Conservation (phyloP, 805 yeast genomes). For the Cyberlindnera americana region DNA sequence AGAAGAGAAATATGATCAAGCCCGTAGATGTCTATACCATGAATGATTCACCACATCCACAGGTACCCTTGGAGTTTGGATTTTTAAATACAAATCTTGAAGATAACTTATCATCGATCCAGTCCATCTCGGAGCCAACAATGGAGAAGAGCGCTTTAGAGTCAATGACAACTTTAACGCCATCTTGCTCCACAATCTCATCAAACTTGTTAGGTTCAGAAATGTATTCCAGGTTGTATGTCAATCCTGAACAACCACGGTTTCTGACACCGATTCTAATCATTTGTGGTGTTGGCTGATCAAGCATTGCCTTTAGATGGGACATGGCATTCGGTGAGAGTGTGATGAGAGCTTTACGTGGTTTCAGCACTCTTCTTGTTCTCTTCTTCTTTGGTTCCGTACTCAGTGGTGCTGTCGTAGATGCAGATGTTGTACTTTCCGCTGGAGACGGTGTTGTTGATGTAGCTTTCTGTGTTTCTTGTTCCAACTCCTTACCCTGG, state of each 20-base stretch:
- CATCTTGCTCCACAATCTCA: slow-evolving; percentile 90
- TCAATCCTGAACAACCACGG: slow-evolving; percentile 94
- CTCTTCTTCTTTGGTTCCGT: slow-evolving; percentile 31
- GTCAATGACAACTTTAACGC: slow-evolving; percentile 87
- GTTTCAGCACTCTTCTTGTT: slow-evolving; percentile 66
- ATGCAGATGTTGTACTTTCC: slow-evolving; percentile 11
- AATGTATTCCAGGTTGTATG: slow-evolving; percentile 89
- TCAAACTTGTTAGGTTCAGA: slow-evolving; percentile 91
- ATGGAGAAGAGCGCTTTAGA: slow-evolving; percentile 94
- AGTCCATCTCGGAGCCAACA: slow-evolving; percentile 97
- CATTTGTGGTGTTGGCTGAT: slow-evolving; percentile 83
- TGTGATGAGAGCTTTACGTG: slow-evolving; percentile 87
- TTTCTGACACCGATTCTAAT: slow-evolving; percentile 93
- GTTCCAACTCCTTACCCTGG: slow-evolving; percentile 7
- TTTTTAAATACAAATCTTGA: slow-evolving; percentile 89
- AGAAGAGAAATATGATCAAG: background rate
- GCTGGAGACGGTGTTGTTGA: background rate
- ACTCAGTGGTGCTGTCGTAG: slow-evolving; percentile 14
- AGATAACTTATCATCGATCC: slow-evolving; percentile 90
- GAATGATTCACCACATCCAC: slow-evolving; percentile 98
- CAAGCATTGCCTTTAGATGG: slow-evolving; percentile 64
- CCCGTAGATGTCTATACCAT: slow-evolving; percentile 71
- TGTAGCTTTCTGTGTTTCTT: slow-evolving; percentile 2
- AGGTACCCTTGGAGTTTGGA: slow-evolving; percentile 96
- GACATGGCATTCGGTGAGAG: slow-evolving; percentile 69